Percentiles rank a stretch among this genome's conserved stretches.
These are phyloP conservation scores for Cutaneotrichosporon cavernicola DNA, from an alignment of 1,284 basidiomycete species.

Conservation along the genomic window DNA sequence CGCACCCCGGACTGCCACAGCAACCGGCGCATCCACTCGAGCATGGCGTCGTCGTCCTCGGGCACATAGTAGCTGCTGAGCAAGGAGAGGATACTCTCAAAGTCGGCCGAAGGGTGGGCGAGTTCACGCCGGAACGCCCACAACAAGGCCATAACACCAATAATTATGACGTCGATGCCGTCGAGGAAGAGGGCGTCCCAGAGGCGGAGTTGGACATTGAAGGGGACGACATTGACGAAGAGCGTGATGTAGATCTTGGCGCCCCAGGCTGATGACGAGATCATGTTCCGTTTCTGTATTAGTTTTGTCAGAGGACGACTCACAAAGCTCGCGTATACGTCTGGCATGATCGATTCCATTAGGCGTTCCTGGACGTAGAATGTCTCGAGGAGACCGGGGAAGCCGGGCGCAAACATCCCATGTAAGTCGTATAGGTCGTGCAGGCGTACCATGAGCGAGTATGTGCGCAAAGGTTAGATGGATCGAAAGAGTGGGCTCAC, in stretches of 20 bases:
- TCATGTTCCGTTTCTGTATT: constrained; percentile 69
- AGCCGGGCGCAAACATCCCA: constrained; percentile 85
- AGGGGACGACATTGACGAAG: constrained; percentile 92
- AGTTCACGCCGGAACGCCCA: constrained; percentile 65
- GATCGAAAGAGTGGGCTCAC: constrained; percentile 40
- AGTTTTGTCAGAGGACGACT: constrained; percentile 33
- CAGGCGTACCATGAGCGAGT: constrained; percentile 75
- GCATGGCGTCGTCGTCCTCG: constrained; percentile 75
- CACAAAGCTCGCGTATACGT: constrained; percentile 76
- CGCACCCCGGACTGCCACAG: constrained; percentile 69
- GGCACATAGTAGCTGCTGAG: constrained; percentile 89
- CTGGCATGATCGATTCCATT: constrained; percentile 79
- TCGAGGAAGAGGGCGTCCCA: constrained; percentile 94
- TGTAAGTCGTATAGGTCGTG: constrained; percentile 90
- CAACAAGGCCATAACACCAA: constrained; percentile 79
- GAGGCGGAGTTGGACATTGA: constrained; percentile 86
- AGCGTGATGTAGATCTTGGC: constrained; percentile 99
- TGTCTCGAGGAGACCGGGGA: constrained; percentile 89
- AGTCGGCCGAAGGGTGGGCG: constrained; percentile 61
- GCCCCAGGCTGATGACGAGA: constrained; percentile 89
- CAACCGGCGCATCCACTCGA: constrained; percentile 75
- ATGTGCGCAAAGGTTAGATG: constrained; percentile 61
- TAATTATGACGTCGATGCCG: constrained; percentile 82
- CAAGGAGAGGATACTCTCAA: constrained; percentile 84
- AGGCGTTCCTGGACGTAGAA: constrained; percentile 92